These are phyloP conservation scores for Coniochaeta sp. DNA, from an alignment of 2,329 filamentous ascomycete genomes.

Conservation along the genomic window DNA sequence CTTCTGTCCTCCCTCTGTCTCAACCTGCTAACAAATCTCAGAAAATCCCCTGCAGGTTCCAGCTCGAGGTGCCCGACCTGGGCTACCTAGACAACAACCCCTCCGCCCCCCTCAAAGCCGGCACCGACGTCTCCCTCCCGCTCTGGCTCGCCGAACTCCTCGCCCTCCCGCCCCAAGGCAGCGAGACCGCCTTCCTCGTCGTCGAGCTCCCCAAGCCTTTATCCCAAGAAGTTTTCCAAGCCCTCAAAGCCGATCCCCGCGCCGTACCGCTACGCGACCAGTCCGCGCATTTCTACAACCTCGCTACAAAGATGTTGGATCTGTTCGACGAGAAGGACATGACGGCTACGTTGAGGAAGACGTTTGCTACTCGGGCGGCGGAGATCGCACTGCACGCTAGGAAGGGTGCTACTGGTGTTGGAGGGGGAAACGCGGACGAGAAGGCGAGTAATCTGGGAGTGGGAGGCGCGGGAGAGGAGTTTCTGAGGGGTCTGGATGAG, in stretches of 20 bases:
- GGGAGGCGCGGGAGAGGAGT: constrained; percentile 65
- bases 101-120: constrained; percentile 62
- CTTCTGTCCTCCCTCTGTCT: neutral
- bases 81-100: constrained; percentile 86
- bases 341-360: constrained; percentile 66
- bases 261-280: constrained; percentile 78
- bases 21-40: constrained; percentile 26
- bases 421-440: constrained; percentile 49
- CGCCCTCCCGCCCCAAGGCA: constrained; percentile 45
- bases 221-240: constrained; percentile 74
- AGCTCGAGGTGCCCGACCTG: constrained; percentile 78
- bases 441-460: constrained; percentile 56
- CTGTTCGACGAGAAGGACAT: constrained; percentile 78
- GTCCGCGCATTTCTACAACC: constrained; percentile 79
- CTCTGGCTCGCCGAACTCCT: constrained; percentile 96
- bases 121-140: constrained; percentile 75
- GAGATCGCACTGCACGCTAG: constrained; percentile 86
- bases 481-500: constrained; percentile 82
- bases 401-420: constrained; percentile 61
- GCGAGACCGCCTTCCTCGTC: constrained; percentile 55
- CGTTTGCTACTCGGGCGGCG: constrained; percentile 72
- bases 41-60: constrained; percentile 95
- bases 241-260: constrained; percentile 82
- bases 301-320: constrained; percentile 80
- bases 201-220: constrained; percentile 77